Base-by-base conservation (phyloP, 441 rosid species). In the Populus hybrid region DNA sequence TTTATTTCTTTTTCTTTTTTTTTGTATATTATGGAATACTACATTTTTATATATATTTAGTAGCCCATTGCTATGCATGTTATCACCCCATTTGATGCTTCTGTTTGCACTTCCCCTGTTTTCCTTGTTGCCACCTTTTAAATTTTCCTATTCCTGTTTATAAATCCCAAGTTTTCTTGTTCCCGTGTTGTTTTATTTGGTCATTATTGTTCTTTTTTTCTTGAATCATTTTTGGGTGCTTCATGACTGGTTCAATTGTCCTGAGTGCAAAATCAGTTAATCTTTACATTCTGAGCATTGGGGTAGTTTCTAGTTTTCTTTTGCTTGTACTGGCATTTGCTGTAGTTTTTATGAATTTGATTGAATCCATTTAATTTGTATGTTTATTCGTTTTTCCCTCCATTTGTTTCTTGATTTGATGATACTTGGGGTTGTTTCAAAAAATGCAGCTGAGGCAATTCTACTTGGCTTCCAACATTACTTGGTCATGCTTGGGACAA, bases 401-500 rank as follows among this genome's bases (percentile, higher is more conserved):
- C 71, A 14, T 28, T 20, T 35, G 38, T 53, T 50, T 53, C 68
- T 69, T 30, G 21, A 64, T 67, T 81, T 81, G 74, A 77, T 77
- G 30, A 40, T 20, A 46, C 46, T 20, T 14, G 26, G 78, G 79
- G 59, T 70, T 61, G 67, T 53, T 76, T 82, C 50, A 32, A 11
- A 5, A 36, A 63, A 71, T 86, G 84, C 90, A 97, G 99, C 94
- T 23, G 98, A 94, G 83, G 97, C 98, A 36, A 84, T 94, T 72
- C 90, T 97, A 36, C 99, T 94, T 70, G 99, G 98, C 67, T 97
- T 97, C 80, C 99, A 97, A 75, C 99, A 97, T 83, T 97, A 94
- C 81, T 73, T 97, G 79, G 99, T 97, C 80, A 93, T 94, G 99
- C 98, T 97, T 63, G 99, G 99, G 74, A 94, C 99, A 20, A 87